Conservation (phyloP, 2,329 filamentous ascomycete species). For the Chlorencoelia australis region DNA sequence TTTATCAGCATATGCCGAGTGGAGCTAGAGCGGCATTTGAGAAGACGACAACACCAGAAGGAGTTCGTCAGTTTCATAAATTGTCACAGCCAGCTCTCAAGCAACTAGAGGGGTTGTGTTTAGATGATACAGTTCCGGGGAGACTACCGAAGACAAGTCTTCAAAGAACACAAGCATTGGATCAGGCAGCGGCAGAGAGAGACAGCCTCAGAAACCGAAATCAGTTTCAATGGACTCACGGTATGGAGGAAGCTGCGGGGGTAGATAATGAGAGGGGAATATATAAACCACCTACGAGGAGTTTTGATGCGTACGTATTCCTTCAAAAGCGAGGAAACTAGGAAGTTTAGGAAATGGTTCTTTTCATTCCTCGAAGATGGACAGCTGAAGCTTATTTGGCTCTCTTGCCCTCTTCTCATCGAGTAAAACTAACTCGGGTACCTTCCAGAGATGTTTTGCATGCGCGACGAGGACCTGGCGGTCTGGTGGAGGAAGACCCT, state of each 20-base stretch:
- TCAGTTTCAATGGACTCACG: constrained; percentile 34
- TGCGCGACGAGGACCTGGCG: too few relatives aligned
- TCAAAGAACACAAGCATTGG: constrained; percentile 16
- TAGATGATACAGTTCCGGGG: constrained; percentile 12
- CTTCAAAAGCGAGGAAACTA: too few relatives aligned
- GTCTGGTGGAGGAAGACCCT: too few relatives aligned
- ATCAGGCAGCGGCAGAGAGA: constrained; percentile 28
- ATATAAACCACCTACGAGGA: constrained; percentile 25
- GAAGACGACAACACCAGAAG: constrained; percentile 39
- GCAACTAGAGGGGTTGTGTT: constrained; percentile 28
- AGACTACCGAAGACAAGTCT: constrained; percentile 10
- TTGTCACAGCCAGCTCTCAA: constrained; percentile 35
- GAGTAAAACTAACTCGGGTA: too few relatives aligned
- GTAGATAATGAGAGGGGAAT: constrained; percentile 20
- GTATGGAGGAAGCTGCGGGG: constrained; percentile 30
- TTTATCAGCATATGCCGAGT: constrained; percentile 42
- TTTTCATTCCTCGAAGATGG: too few relatives aligned
- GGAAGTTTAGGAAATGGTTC: too few relatives aligned
- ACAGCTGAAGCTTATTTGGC: too few relatives aligned
- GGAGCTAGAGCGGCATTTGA: constrained; percentile 46
- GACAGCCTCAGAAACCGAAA: constrained; percentile 31
- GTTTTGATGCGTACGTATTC: constrained; percentile 27
- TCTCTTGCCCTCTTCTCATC: too few relatives aligned
- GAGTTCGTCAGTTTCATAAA: constrained; percentile 33
- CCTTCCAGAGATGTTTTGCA: too few relatives aligned